phyloP scores from a whole-genome alignment of 2,329 filamentous ascomycete genomes.

The Exophiala aquamarina region DNA sequence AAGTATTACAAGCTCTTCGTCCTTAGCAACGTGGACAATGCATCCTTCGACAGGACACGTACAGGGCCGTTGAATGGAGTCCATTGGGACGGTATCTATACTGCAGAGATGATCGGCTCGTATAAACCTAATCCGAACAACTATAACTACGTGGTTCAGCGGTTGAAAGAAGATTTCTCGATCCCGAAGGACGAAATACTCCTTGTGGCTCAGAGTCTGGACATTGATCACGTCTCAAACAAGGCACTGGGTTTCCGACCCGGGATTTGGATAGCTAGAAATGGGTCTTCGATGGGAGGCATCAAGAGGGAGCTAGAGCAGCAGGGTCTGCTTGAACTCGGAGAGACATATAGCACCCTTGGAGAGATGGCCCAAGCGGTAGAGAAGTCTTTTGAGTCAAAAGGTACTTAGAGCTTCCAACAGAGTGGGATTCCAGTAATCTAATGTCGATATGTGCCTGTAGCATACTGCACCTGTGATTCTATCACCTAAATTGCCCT shows the following conservation, averaged over 20 bases:
- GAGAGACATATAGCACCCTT: too few species aligned
- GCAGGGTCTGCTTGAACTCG: too few species aligned
- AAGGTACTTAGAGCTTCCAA: too few species aligned
- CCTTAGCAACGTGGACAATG: slow-evolving; percentile 58
- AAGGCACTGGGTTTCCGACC: slow-evolving; percentile 61
- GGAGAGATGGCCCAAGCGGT: too few species aligned
- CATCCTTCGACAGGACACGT: slow-evolving; percentile 50
- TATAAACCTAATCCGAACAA: slow-evolving; percentile 69
- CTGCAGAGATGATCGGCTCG: slow-evolving; percentile 67
- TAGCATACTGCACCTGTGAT: too few species aligned
- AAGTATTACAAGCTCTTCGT: slow-evolving; percentile 57
- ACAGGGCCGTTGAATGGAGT: slow-evolving; percentile 52
- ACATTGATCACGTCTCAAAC: slow-evolving; percentile 66
- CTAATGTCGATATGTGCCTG: too few species aligned
- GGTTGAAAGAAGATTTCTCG: slow-evolving; percentile 55
- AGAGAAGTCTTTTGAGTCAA: too few species aligned
- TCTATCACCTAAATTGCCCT: too few species aligned
- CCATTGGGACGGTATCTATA: slow-evolving; percentile 64
- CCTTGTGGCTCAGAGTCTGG: slow-evolving; percentile 68
- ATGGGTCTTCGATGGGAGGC: slow-evolving; percentile 28
- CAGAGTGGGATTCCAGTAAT: too few species aligned
- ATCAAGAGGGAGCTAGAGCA: neutral
- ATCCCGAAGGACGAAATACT: slow-evolving; percentile 59
- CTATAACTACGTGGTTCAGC: slow-evolving; percentile 64
- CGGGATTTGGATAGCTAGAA: slow-evolving; percentile 60